Base-by-base conservation (phyloP, 352 stramenopile species). In the Pythium coloratum region DNA sequence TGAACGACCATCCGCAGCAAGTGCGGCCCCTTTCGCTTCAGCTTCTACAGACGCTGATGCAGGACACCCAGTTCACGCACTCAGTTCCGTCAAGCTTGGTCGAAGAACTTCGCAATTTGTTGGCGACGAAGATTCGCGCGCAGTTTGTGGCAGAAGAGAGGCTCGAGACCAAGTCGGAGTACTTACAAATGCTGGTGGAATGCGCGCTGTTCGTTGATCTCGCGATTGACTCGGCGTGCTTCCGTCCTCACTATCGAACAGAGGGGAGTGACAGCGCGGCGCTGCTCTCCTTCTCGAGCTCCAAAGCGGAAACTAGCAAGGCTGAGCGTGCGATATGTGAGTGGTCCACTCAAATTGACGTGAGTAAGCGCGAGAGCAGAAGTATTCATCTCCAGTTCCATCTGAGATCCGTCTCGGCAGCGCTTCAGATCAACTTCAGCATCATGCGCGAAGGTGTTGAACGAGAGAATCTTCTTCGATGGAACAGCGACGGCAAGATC, bases 121-220 rank as follows among this genome's bases (percentile, higher is more conserved):
- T 94, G 7, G 72, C 76, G 26, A 44, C 72, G 12, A 90, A 92
- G 38, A 64, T 92, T 51, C 73, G 74, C 4, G 76, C 78, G 9
- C 82, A 87, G 10, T 75, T 84, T 49, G 60, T 76, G 18, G 69
- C 59, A 1, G 86, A 92, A 53, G 79, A 86, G 16, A 62, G 71
- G 33, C 59, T 69, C 6, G 79, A 89, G 30, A 65, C 76, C 14
- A 92, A 92, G 42, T 91, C 82, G 13, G 67, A 77, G 1, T 89
- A 89, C 47, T 59, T 92, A 14, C 84, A 92, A 34, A 63, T 49
- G 26, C 64, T 94, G 3, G 66, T 89, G 0, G 76, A 94, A 42
- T 90, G 82, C 47, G 70, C 81, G 10, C 20, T 92, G 26, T 68
- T 78, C 24, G 33, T 92, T 12, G 82, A 92, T 62, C 49, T 91